These are phyloP conservation scores for Lignosus rhinocerotis DNA, from an alignment of 1,284 basidiomycete genomes.

Conservation along the genomic window DNA sequence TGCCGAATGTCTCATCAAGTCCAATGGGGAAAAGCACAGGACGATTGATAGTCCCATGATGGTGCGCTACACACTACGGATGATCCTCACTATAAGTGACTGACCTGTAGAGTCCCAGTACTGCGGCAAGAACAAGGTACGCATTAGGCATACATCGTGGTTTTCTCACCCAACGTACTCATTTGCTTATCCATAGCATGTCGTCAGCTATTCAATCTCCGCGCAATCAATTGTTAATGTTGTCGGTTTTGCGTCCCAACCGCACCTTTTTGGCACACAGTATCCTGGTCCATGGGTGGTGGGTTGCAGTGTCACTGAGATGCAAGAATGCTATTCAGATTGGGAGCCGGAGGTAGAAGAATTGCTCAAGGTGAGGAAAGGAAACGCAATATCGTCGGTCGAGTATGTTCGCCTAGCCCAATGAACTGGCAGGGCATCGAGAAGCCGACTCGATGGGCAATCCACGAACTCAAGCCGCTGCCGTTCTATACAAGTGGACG, in stretches of 20 bases:
- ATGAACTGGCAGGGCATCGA: constrained; percentile 27
- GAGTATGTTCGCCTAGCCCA: not conserved
- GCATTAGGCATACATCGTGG: not conserved
- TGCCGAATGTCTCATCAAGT: constrained; percentile 10
- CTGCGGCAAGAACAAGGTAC: constrained; percentile 35
- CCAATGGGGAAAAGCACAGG: constrained; percentile 24
- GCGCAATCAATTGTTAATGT: constrained; percentile 34
- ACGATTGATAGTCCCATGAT: constrained; percentile 33
- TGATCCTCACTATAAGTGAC: not conserved
- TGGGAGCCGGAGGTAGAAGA: constrained; percentile 37
- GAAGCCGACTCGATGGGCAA: constrained; percentile 35
- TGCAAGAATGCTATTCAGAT: constrained; percentile 27
- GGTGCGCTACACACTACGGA: constrained; percentile 21
- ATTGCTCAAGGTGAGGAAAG: constrained; percentile 28
- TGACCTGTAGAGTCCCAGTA: constrained; percentile 22
- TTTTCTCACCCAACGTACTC: not conserved
- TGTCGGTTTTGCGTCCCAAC: constrained; percentile 30
- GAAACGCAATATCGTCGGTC: not conserved
- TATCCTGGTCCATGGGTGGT: constrained; percentile 33
- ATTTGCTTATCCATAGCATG: constrained; percentile 25
- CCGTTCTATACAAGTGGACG: constrained; percentile 14
- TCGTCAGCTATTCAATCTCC: constrained; percentile 36
- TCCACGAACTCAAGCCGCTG: constrained; percentile 29
- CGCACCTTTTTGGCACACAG: constrained; percentile 26
- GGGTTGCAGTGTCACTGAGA: constrained; percentile 27